Evolutionary conservation across 2,329 filamentous ascomycete species (phyloP).

Genomic region (Colletotrichum siamense): DNA sequence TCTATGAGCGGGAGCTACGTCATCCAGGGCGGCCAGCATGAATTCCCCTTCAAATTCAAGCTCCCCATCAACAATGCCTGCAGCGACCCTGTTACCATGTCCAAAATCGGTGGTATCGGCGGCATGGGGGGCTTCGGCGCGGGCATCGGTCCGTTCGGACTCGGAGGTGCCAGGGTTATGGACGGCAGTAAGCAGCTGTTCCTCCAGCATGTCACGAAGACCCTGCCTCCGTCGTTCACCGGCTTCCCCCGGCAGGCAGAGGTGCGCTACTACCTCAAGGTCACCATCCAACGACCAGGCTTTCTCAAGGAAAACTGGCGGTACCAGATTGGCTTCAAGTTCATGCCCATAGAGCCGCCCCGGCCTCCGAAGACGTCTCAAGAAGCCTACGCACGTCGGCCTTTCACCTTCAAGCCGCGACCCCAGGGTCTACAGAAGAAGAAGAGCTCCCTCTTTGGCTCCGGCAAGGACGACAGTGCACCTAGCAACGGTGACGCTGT

Average conservation of each 20-base stretch:
- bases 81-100: constrained; percentile 57
- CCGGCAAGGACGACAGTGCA: constrained; percentile 22
- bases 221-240: constrained; percentile 87
- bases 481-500: constrained; percentile 30
- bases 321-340: constrained; percentile 73
- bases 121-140: constrained; percentile 58
- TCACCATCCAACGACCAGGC: constrained; percentile 87
- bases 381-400: constrained; percentile 84
- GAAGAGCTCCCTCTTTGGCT: constrained; percentile 66
- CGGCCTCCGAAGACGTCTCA: constrained; percentile 69
- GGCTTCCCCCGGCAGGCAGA: constrained; percentile 88
- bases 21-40: constrained; percentile 72
- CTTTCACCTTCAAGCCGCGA: constrained; percentile 60
- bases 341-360: constrained; percentile 92
- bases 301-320: constrained; percentile 92
- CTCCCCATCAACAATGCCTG: constrained; percentile 80
- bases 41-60: constrained; percentile 82
- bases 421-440: constrained; percentile 44
- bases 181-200: constrained; percentile 68
- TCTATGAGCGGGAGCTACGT: constrained; percentile 55
- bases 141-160: constrained; percentile 50
- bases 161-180: constrained; percentile 63
- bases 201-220: constrained; percentile 78
- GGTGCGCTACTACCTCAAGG: constrained; percentile 93
- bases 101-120: constrained; percentile 57